A percentile compares a stretch with the other conserved stretches of the same genome.
Evolutionary conservation across 2,329 filamentous ascomycete species (phyloP).

Genomic region (Diaporthe citriasiana): DNA sequence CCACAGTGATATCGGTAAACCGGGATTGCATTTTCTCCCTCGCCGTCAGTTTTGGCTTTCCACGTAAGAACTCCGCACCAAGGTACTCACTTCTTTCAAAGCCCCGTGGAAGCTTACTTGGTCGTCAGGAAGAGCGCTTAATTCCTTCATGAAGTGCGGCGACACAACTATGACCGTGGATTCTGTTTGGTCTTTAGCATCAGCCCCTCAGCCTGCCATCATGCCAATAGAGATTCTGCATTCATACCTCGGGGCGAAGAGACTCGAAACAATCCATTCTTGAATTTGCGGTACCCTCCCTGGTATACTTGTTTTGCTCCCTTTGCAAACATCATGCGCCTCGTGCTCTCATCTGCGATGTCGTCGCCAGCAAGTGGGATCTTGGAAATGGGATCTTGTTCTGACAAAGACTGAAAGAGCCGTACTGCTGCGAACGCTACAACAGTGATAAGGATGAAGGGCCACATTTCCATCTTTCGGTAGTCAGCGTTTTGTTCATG

Average conservation of each 20-base stretch:
- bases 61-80: background rate
- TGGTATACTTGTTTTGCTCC: conserved; percentile 47
- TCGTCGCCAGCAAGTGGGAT: conserved; percentile 49
- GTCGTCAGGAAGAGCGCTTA: conserved; percentile 39
- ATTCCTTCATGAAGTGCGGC: conserved; percentile 32
- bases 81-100: conserved; percentile 34
- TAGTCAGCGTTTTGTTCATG: background rate
- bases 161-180: conserved; percentile 29
- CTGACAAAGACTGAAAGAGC: conserved; percentile 28
- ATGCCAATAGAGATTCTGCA: background rate
- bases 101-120: conserved; percentile 34
- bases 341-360: conserved; percentile 47
- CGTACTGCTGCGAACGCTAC: conserved; percentile 13
- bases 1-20: conserved; percentile 22
- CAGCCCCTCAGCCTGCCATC: conserved; percentile 5
- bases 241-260: background rate
- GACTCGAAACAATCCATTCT: conserved; percentile 18
- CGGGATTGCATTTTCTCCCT: conserved; percentile 36
- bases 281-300: conserved; percentile 46
- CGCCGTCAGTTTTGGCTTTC: conserved; percentile 1
- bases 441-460: background rate
- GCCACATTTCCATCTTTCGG: conserved; percentile 11
- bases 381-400: conserved; percentile 42
- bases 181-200: conserved; percentile 22
- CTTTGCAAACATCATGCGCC: conserved; percentile 47